phyloP scores from a whole-genome alignment of 371 early-diverging fungal species.

The Lichtheimia ramosa region DNA sequence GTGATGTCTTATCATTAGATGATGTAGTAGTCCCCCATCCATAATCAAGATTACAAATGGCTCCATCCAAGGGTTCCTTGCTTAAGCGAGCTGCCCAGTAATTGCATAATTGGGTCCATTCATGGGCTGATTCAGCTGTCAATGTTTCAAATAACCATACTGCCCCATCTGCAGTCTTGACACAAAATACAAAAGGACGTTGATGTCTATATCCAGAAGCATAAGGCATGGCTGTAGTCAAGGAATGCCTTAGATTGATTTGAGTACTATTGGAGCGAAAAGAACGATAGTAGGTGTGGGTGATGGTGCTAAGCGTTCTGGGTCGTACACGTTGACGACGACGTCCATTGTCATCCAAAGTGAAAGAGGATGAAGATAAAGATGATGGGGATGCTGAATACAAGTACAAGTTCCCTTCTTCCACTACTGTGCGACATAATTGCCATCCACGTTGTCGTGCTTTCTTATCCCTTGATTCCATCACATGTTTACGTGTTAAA shows the following conservation, averaged over 20 bases:
- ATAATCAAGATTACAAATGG: constrained; percentile 34
- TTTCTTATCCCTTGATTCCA: constrained; percentile 24
- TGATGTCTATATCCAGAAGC: constrained; percentile 12
- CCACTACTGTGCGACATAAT: constrained; percentile 21
- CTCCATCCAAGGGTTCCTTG: constrained; percentile 30
- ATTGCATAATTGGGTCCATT: constrained; percentile 30
- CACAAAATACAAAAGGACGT: constrained; percentile 27
- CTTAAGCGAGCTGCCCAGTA: constrained; percentile 26
- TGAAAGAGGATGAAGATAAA: background rate
- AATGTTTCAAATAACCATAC: constrained; percentile 34
- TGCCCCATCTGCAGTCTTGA: constrained; percentile 29
- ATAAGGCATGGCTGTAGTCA: constrained; percentile 19
- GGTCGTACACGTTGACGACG: background rate
- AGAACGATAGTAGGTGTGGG: background rate
- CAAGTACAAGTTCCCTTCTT: constrained; percentile 11
- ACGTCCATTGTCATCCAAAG: background rate
- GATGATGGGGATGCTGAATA: background rate
- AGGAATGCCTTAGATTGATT: constrained; percentile 12
- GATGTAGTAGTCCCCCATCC: constrained; percentile 19
- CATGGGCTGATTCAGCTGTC: constrained; percentile 16
- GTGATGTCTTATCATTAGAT: background rate
- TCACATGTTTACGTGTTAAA: constrained; percentile 34
- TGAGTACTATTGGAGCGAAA: no score
- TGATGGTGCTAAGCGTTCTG: background rate
- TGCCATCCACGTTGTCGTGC: constrained; percentile 34